Evolutionary conservation across 2,329 filamentous ascomycete genomes (phyloP), one percentile per base, ranked within the genome.

Genomic region (Colletotrichum scovillei): DNA sequence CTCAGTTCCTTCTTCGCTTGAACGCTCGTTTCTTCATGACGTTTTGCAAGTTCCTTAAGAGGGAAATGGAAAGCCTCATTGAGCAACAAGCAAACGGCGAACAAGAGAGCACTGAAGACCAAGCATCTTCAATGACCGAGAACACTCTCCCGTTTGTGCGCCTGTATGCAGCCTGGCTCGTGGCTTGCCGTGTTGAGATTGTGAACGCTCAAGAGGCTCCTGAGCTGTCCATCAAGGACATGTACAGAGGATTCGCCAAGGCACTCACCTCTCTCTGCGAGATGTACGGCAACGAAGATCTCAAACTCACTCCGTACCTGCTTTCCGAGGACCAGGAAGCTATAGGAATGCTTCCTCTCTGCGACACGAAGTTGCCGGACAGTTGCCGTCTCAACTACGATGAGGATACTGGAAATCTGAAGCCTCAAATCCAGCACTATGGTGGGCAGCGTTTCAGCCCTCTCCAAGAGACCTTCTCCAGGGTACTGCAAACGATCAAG

Each of bases 11-110:
- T 72, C 86, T 97, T 57, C 89, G 92, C 28, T 89, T 97, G 74
- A 98, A 97, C 78, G 86, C 95, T 60, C 92, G 92, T 64, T 94
- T 93, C 11, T 92, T 97, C 77, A 90, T 92, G 69, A 89, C 90
- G 0, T 86, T 98, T 38, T 88, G 95, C 58, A 91, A 92, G 65
- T 85, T 92, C 32, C 86, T 97, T 46, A 86, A 92, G 75, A 87
- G 90, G n/a, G 92, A 95, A 77, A 86, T 97, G 3, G 88, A 91
- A 68, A 87, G 91, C 80, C 32, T 68, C 16, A 59, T 79, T 26
- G 82, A 81, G 69, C 82, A 75, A 76, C 82, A 80, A 75, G 81
- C 81, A 78, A 79, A 59, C 77, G 77, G 75, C 76, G 80, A 59
- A 76, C 80, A 63, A 26, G 78, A 77, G 11, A 71, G 52, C 19